phyloP scores from a whole-genome alignment of 805 yeast genomes.

The Pichia manshurica region DNA sequence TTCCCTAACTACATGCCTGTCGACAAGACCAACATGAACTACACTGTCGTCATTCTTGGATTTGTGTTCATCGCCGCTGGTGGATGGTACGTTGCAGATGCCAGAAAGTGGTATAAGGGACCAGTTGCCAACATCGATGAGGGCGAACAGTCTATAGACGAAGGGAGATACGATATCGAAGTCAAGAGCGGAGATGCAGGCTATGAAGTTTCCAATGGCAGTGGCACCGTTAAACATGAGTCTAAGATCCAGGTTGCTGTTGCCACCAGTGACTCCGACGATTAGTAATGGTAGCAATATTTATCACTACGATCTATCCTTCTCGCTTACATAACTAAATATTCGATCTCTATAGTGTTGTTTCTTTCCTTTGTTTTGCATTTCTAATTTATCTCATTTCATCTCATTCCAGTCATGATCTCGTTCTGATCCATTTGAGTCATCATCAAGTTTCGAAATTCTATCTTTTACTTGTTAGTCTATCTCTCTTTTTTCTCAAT shows the following conservation, averaged over 20 bases:
- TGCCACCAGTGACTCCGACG: not conserved
- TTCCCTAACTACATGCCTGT: slow-evolving; percentile 48
- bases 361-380: no score
- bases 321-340: not conserved
- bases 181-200: not conserved
- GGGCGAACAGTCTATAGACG: not conserved
- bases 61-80: slow-evolving; percentile 33
- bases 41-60: slow-evolving; percentile 47
- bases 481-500: no score
- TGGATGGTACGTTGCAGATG: slow-evolving; percentile 43
- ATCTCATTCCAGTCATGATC: no score
- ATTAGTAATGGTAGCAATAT: no score
- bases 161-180: slow-evolving; percentile 1
- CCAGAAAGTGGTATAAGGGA: slow-evolving; percentile 51
- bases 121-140: slow-evolving; percentile 45
- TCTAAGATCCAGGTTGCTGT: not conserved
- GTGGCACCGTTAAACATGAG: not conserved
- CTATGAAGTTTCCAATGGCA: not conserved
- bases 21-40: slow-evolving; percentile 43
- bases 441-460: no score
- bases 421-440: no score
- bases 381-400: not conserved
- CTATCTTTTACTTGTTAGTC: no score
- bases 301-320: no score
- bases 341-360: no score